phyloP scores from a whole-genome alignment of 805 yeast genomes.

The Geotrichum ghanense region DNA sequence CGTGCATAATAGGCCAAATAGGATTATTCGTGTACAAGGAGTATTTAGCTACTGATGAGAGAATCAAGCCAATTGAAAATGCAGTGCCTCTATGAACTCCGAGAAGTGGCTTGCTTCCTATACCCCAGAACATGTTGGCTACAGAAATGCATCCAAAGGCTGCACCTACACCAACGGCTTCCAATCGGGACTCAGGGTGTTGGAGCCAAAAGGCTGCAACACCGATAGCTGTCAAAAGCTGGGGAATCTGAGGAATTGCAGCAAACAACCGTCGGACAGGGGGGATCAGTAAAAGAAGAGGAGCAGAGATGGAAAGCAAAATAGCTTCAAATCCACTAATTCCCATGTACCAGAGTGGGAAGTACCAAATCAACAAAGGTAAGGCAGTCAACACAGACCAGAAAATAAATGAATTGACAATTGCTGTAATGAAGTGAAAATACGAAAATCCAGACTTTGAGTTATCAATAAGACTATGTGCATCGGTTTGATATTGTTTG shows the following conservation, averaged over 20 bases:
- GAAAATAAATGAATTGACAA: conserved; percentile 60
- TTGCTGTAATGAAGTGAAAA: conserved; percentile 21
- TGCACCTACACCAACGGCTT: conserved; percentile 55
- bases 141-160: conserved; percentile 51
- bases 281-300: conserved; percentile 42
- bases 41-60: conserved; percentile 65
- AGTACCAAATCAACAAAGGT: conserved; percentile 86
- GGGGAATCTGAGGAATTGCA: conserved; percentile 40
- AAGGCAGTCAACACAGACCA: conserved; percentile 81
- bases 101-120: conserved; percentile 23
- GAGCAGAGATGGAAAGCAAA: conserved; percentile 45
- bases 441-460: conserved; percentile 19
- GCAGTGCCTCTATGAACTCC: conserved; percentile 39
- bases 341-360: conserved; percentile 98
- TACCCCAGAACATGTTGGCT: conserved; percentile 38
- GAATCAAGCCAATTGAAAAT: conserved; percentile 58
- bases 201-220: conserved; percentile 62
- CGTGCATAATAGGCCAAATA: conserved; percentile 89
- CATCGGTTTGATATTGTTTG: conserved; percentile 2
- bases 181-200: conserved; percentile 60
- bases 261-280: conserved; percentile 31
- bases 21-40: conserved; percentile 82
- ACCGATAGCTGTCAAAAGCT: conserved; percentile 48
- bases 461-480: neutral
- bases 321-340: conserved; percentile 87